phyloP scores from a whole-genome alignment of 139 green algal genomes.

The Tetraselmis chui region DNA sequence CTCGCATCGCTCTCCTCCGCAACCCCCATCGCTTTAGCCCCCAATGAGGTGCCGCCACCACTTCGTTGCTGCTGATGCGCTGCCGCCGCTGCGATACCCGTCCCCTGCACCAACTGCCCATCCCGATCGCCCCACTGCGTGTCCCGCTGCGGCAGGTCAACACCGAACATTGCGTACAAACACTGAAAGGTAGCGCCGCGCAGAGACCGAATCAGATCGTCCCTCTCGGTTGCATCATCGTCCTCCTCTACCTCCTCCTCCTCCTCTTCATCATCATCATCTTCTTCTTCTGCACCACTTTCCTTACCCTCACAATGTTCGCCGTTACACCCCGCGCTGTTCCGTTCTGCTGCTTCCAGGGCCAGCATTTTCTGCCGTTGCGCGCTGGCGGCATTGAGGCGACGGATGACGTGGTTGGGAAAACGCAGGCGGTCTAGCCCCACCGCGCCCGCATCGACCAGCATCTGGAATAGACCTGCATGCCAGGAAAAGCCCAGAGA shows the following conservation, averaged over 20 bases:
- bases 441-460: neutral
- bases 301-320: no score
- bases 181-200: neutral
- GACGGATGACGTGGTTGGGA: neutral
- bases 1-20: neutral
- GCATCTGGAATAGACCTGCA: neutral
- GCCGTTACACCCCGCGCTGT: no score
- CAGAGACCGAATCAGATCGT: neutral
- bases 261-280: neutral
- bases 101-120: neutral
- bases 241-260: neutral
- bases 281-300: neutral
- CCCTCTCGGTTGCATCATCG: neutral
- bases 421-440: neutral
- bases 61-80: neutral
- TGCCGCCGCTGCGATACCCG: neutral
- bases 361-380: neutral
- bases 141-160: conserved; percentile 11
- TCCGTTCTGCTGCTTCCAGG: neutral
- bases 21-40: neutral
- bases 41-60: neutral
- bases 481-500: no score
- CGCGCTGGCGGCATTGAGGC: neutral
- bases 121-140: conserved; percentile 2
- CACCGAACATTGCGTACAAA: conserved; percentile 13